These are phyloP conservation scores for Lichtheimia ramosa DNA, from an alignment of 371 early-diverging fungal genomes.

Conservation along the genomic window DNA sequence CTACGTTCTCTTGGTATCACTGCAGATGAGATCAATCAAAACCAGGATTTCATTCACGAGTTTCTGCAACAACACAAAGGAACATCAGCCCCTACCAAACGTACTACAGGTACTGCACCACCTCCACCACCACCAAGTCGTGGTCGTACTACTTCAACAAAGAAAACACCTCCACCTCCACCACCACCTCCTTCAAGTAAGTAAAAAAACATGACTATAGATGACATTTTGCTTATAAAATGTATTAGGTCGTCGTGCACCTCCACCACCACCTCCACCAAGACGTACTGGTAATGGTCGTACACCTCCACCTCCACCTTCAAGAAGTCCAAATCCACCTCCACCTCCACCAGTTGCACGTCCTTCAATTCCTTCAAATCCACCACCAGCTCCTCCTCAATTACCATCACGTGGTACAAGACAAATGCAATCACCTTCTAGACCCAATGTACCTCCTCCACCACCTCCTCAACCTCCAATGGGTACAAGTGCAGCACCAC, in stretches of 20 bases:
- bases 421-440: constrained; percentile 9
- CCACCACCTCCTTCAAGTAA: constrained; percentile 23
- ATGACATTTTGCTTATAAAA: neutral
- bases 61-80: constrained; percentile 49
- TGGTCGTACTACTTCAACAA: constrained; percentile 1
- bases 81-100: constrained; percentile 1
- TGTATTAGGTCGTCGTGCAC: constrained; percentile 18
- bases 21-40: constrained; percentile 62
- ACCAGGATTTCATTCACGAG: constrained; percentile 52
- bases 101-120: constrained; percentile 38
- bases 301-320: constrained; percentile 8
- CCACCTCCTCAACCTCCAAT: constrained; percentile 4
- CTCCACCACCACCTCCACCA: constrained; percentile 21
- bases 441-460: constrained; percentile 7
- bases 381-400: constrained; percentile 7
- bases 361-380: constrained; percentile 9
- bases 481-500: constrained; percentile 15
- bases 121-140: constrained; percentile 37
- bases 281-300: constrained; percentile 11
- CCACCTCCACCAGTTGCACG: constrained; percentile 21
- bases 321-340: constrained; percentile 7
- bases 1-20: constrained; percentile 80
- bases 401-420: constrained; percentile 9
- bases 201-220: neutral
- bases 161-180: constrained; percentile 16